Conservation (phyloP, 2,329 filamentous ascomycete species). For the Verticillium dahliae region DNA sequence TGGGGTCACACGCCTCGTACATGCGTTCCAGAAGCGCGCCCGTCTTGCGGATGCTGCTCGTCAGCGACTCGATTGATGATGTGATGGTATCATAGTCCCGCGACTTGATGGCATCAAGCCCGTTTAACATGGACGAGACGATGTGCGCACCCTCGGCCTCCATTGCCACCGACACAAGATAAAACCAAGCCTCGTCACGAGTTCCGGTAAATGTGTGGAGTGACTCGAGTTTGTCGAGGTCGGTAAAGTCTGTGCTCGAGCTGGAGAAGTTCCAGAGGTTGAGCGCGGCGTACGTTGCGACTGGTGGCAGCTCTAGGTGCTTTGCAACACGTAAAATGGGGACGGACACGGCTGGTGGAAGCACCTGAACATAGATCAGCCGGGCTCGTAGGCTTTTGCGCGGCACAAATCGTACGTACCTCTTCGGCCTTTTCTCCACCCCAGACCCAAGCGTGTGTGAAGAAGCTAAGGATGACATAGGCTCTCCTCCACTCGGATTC, state of each 20-base stretch:
- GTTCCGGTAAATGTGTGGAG: slow-evolving; percentile 84
- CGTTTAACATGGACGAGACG: slow-evolving; percentile 70
- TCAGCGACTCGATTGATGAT: slow-evolving; percentile 57
- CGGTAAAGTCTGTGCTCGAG: slow-evolving; percentile 43
- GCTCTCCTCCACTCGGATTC: slow-evolving; percentile 76
- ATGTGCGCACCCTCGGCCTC: slow-evolving; percentile 72
- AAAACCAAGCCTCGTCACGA: slow-evolving; percentile 91
- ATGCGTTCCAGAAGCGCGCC: slow-evolving; percentile 67
- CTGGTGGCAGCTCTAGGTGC: slow-evolving; percentile 74
- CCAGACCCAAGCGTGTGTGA: slow-evolving; percentile 87
- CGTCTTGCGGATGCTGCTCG: slow-evolving; percentile 61
- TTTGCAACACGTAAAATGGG: slow-evolving; percentile 68
- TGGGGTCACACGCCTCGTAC: slow-evolving; percentile 83
- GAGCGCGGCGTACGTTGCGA: slow-evolving; percentile 82
- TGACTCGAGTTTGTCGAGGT: slow-evolving; percentile 62
- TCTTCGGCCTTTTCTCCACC: slow-evolving; percentile 69
- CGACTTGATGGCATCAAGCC: slow-evolving; percentile 61
- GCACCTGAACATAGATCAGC: slow-evolving; percentile 30
- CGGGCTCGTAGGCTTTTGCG: neutral
- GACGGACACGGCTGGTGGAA: slow-evolving; percentile 71
- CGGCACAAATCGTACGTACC: slow-evolving; percentile 31
- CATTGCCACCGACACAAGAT: slow-evolving; percentile 81
- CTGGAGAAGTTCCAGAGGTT: slow-evolving; percentile 88
- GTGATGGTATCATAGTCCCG: slow-evolving; percentile 56
- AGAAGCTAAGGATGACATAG: slow-evolving; percentile 71